Percentiles rank a stretch among this genome's conserved stretches.
Conservation (phyloP, 441 rosid genomes). For the Adansonia grandidieri region DNA sequence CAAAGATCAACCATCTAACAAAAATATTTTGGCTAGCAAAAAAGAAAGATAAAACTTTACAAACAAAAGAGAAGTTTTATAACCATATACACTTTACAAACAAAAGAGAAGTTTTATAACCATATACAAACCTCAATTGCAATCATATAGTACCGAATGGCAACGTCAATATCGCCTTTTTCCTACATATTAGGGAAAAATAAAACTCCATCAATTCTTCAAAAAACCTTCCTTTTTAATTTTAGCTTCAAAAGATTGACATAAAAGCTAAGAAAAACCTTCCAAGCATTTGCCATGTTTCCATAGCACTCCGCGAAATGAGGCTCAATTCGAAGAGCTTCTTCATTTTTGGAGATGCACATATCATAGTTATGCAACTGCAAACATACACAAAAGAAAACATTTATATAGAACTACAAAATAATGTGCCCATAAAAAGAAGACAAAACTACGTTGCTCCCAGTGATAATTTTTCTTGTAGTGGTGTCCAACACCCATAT, state of each 20-base stretch:
- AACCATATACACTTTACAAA: constrained; percentile 25
- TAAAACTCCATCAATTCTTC: constrained; percentile 19
- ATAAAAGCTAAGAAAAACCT: constrained; percentile 51
- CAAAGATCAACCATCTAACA: constrained; percentile 23
- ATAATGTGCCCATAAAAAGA: not conserved
- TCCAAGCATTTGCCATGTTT: constrained; percentile 99
- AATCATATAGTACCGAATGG: constrained; percentile 86
- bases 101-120: constrained; percentile 12
- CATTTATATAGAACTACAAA: constrained; percentile 5
- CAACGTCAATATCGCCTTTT: constrained; percentile 92
- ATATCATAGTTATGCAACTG: constrained; percentile 95
- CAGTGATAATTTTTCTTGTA: too few species aligned
- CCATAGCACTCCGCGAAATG: constrained; percentile 99
- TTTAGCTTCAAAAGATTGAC: constrained; percentile 14
- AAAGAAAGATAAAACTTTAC: not conserved
- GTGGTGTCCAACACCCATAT: too few species aligned
- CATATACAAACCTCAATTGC: constrained; percentile 91
- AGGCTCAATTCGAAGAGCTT: constrained; percentile 91
- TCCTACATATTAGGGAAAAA: constrained; percentile 56
- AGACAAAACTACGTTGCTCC: not conserved
- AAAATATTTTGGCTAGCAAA: constrained; percentile 7
- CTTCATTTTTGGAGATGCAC: constrained; percentile 95
- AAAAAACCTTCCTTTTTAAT: not conserved
- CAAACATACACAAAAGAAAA: not conserved
- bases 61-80: not conserved